Evolutionary conservation across 1,139 yeast species (phyloP), one percentile per base, ranked within the genome.

Genomic region (Sugiyamaella neomexicana): DNA sequence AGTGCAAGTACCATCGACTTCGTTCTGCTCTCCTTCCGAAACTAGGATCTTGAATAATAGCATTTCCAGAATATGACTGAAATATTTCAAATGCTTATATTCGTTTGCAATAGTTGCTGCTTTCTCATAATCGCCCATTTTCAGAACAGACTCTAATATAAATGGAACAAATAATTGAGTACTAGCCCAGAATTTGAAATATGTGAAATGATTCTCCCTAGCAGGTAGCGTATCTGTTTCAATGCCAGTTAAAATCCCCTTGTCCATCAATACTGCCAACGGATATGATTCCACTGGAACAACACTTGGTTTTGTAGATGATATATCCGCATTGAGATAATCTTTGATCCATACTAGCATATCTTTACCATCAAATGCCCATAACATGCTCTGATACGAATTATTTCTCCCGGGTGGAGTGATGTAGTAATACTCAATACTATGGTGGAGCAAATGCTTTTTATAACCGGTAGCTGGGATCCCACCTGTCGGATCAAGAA

Each of bases 21-120:
- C 56, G n/a, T 57, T 53, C 15, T 51, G 52, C 34, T 55, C 58
- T 4, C 61, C 66, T 20, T 61, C 65, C 23, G 64, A 60, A 13
- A 70, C 74, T 23, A 73, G 63, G 2, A 69, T 68, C 38, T 68
- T 63, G 58, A 75, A 78, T 9, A 79, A 68, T 42, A 79, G 60
- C 45, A 81, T 65, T 57, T 79, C 81, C 43, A 81, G 64, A 20
- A 81, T 74, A 53, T 77, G 78, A 37, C 76, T 75, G 58, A 80
- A 75, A 59, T 80, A 77, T 46, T 77, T 75, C 53, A 76, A 69
- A 20, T 69, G 69, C 37, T 71, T 61, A 56, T 76, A 77, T 52
- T 72, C 72, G n/a, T 61, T 65, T 2, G 77, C 77, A 7, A 72
- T 56, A 15, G 57, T 55, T 7, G 68, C 50, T 1, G 75, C 75